Conservation (phyloP, 2,329 filamentous ascomycete genomes). For the Monilinia fructicola region DNA sequence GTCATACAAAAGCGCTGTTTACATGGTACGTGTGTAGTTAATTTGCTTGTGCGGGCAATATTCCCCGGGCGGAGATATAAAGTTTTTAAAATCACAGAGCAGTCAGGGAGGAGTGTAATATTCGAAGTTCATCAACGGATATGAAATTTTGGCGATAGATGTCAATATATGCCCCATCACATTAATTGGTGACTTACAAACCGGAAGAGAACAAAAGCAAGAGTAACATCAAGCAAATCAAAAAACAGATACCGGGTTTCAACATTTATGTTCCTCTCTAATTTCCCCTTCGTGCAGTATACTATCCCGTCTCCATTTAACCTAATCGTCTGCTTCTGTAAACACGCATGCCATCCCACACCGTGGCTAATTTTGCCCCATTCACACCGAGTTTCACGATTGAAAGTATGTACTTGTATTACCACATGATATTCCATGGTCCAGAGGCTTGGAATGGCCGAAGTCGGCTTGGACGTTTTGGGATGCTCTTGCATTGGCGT, state of each 20-base stretch:
- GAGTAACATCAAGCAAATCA: background rate
- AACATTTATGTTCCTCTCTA: background rate
- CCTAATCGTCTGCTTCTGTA: background rate
- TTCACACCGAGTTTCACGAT: constrained; percentile 1
- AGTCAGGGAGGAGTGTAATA: background rate
- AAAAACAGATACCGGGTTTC: background rate
- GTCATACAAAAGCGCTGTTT: constrained; percentile 1
- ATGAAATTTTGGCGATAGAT: background rate
- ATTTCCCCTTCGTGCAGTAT: constrained; percentile 2
- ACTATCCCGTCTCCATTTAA: background rate
- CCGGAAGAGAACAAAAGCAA: background rate
- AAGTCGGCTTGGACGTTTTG: constrained; percentile 1
- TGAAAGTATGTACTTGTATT: background rate
- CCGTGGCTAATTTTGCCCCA: constrained; percentile 3
- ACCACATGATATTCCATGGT: background rate
- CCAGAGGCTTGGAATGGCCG: constrained; percentile 6
- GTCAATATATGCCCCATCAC: too few species aligned
- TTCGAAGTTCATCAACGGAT: background rate
- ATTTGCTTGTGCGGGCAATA: background rate
- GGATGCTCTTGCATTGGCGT: background rate
- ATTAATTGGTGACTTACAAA: background rate
- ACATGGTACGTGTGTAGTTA: background rate
- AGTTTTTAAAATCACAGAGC: background rate
- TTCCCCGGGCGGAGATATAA: background rate
- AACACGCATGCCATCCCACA: background rate